Evolutionary conservation across 768 basidiomycete species (phyloP).

Genomic region (Lentinula sp.): DNA sequence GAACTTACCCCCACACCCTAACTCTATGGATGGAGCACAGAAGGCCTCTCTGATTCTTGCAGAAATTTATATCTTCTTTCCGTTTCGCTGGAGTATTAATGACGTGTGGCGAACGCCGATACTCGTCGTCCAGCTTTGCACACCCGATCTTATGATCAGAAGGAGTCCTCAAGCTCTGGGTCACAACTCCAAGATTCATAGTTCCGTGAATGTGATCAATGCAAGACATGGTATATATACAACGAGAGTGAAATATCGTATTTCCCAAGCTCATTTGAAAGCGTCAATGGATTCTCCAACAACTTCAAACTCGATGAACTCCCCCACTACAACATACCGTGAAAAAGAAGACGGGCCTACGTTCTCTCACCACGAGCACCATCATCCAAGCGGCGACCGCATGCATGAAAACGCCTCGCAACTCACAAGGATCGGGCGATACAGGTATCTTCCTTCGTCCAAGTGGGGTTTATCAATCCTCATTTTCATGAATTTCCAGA

Average conservation of each 20-base stretch:
- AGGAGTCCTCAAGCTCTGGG: neutral
- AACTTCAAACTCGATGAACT: neutral
- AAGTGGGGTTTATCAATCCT: neutral
- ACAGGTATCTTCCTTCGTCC: neutral
- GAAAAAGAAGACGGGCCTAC: neutral
- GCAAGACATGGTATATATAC: neutral
- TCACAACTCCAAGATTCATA: neutral
- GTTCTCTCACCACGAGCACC: neutral
- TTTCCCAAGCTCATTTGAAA: neutral
- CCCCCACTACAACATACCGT: neutral
- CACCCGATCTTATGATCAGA: neutral
- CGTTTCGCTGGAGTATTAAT: neutral
- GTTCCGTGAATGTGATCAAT: neutral
- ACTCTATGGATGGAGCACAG: neutral
- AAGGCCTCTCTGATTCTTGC: neutral
- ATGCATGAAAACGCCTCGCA: neutral
- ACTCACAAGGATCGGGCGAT: neutral
- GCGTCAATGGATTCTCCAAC: neutral
- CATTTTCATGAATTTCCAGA: conserved; percentile 7
- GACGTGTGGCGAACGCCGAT: neutral
- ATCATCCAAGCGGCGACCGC: neutral
- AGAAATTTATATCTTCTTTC: neutral
- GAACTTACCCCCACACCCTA: neutral
- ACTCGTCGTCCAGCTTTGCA: neutral
- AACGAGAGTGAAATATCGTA: neutral